Evolutionary conservation across 75 land plant species (phyloP), one percentile per base, ranked within the genome.

Genomic region (Azolla pinnata): DNA sequence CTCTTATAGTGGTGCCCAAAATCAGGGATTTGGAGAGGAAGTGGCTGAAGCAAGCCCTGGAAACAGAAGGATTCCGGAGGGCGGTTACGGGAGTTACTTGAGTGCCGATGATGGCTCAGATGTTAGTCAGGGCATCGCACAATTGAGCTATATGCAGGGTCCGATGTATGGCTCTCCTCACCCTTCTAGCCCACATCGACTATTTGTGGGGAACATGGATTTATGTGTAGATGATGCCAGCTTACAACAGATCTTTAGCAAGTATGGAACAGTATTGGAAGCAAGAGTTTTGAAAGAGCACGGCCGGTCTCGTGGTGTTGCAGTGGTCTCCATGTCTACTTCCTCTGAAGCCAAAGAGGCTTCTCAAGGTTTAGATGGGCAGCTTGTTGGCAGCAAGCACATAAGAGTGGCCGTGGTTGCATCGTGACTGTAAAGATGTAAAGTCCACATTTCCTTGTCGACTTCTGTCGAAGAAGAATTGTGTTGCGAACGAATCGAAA

Each of bases 81-180:
- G n/a, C n/a, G n/a, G n/a, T n/a, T n/a, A n/a, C n/a, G n/a, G n/a
- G n/a, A n/a, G n/a, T n/a, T n/a, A n/a, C n/a, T n/a, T n/a, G n/a
- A n/a, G n/a, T n/a, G n/a, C n/a, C n/a, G n/a, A n/a, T n/a, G n/a
- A n/a, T n/a, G n/a, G n/a, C n/a, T n/a, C n/a, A n/a, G n/a, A n/a
- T n/a, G n/a, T n/a, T n/a, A n/a, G n/a, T n/a, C n/a, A n/a, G n/a
- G n/a, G n/a, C n/a, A n/a, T n/a, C n/a, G n/a, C n/a, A n/a, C n/a
- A n/a, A n/a, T n/a, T n/a, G n/a, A n/a, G n/a, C n/a, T n/a, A n/a
- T n/a, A n/a, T n/a, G n/a, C n/a, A 2, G 49, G 4, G 49, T 46
- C 49, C 49, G 23, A 46, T 46, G 49, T 46, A 46, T 46, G 49
- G 49, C 3, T 46, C 49, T 46, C 49, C 49, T 4, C 3, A 46